Evolutionary conservation across 2,329 filamentous ascomycete species (phyloP), one percentile per base, ranked within the genome.

Genomic region (Chrysoporthe puriensis): DNA sequence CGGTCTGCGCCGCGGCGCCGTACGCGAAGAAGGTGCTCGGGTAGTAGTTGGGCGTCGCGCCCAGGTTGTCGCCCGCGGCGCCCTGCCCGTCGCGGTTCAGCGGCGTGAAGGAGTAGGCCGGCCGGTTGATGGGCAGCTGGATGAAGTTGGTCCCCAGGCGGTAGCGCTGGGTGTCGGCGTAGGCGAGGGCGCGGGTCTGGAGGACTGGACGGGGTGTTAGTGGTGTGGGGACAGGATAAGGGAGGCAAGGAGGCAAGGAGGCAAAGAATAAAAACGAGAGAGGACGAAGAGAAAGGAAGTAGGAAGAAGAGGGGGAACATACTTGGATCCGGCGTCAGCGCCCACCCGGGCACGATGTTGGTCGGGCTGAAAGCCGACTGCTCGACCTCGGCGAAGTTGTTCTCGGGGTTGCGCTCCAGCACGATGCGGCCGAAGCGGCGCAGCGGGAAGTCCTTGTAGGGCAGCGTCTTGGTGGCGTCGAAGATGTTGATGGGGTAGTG

Each of bases 91-190:
- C 81, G 5, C 81, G 79, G 71, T 81, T 74, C 70, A 77, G 80
- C 0, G 79, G 79, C 7, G 71, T 71, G 74, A 71, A 82, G 68
- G 66, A 77, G 57, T 71, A 56, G 36, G 73, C 70, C 0, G 84
- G 77, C 54, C 79, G 80, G 74, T 87, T 88, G 72, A 82, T 79
- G 7, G 85, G 85, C 21, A 88, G 80, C 70, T 86, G 83, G 70
- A 86, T 82, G 73, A 87, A 88, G 76, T 89, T 89, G 32, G 80
- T 81, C 9, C 86, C 86, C 14, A 88, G 77, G 44, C 86, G 83
- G 75, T 89, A 84, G 64, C 86, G 82, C 57, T 85, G 83, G 43
- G 86, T 81, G 68, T 88, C 85, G 0, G 83, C 81, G 70, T 88
- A 88, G 26, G 82, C 78, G 71, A 87, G 86, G 77, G 86, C 79